Evolutionary conservation across 2,329 filamentous ascomycete species (phyloP).

Genomic region (Pseudogymnoascus sp.): DNA sequence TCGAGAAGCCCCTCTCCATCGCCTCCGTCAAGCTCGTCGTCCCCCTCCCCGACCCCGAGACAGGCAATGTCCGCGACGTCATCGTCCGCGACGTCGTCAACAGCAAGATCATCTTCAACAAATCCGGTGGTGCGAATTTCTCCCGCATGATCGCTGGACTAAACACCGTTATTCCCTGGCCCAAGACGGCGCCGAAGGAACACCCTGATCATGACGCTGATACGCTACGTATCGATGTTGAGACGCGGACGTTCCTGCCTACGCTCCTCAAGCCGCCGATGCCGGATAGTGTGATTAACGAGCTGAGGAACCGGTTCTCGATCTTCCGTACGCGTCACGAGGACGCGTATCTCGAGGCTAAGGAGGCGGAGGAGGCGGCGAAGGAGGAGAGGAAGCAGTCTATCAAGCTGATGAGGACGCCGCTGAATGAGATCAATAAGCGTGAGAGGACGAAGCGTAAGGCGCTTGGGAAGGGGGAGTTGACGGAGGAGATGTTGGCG

Average conservation of each 20-base stretch:
- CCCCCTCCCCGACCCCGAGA: slow-evolving; percentile 57
- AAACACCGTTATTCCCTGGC: slow-evolving; percentile 70
- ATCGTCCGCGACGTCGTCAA: slow-evolving; percentile 64
- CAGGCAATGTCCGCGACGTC: slow-evolving; percentile 60
- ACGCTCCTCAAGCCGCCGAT: slow-evolving; percentile 69
- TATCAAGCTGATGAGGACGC: slow-evolving; percentile 24
- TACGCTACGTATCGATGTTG: slow-evolving; percentile 67
- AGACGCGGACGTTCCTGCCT: slow-evolving; percentile 68
- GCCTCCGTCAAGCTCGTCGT: slow-evolving; percentile 73
- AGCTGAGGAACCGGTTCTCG: slow-evolving; percentile 76
- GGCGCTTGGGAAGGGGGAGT: slow-evolving; percentile 24
- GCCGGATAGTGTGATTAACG: slow-evolving; percentile 69
- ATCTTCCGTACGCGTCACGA: slow-evolving; percentile 76
- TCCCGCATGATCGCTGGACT: slow-evolving; percentile 58
- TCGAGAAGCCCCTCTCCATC: slow-evolving; percentile 54
- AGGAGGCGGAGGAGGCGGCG: slow-evolving; percentile 49
- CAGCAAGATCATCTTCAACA: slow-evolving; percentile 41
- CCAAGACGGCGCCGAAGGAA: slow-evolving; percentile 42
- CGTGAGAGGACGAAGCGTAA: slow-evolving; percentile 20
- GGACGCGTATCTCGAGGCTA: slow-evolving; percentile 57
- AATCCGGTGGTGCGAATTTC: slow-evolving; percentile 41
- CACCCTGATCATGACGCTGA: slow-evolving; percentile 52
- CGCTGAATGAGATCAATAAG: slow-evolving; percentile 25
- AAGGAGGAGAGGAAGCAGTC: slow-evolving; percentile 27
- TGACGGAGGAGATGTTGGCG: slow-evolving; percentile 25